Conservation (phyloP, 441 rosid species). For the Populus tomentosa region DNA sequence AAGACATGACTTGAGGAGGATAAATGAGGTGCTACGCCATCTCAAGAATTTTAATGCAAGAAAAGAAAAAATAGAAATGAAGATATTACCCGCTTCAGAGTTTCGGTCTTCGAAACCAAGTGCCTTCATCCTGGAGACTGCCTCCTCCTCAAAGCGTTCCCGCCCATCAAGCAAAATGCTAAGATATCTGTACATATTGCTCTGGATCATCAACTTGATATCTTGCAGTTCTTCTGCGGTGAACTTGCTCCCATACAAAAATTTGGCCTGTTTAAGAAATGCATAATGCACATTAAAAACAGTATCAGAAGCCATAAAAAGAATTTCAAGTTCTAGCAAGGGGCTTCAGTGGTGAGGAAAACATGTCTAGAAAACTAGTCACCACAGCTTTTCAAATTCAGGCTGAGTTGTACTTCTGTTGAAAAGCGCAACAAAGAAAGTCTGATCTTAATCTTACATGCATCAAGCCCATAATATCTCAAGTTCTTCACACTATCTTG, state of each 20-base stretch:
- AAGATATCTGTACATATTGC: conserved; percentile 95
- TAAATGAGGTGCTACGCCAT: neutral
- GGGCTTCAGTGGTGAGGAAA: neutral
- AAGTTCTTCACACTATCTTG: neutral
- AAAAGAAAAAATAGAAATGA: neutral
- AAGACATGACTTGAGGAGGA: neutral
- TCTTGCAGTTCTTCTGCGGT: conserved; percentile 77
- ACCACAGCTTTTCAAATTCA: neutral
- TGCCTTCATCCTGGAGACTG: conserved; percentile 43
- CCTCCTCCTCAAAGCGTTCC: conserved; percentile 99
- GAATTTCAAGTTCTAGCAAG: neutral
- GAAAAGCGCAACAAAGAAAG: neutral
- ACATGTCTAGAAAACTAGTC: neutral
- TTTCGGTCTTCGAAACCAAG: conserved; percentile 39
- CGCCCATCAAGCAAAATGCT: conserved; percentile 96
- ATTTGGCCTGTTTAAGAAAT: conserved; percentile 65
- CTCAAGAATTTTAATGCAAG: neutral
- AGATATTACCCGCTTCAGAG: conserved; percentile 46
- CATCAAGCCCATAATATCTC: neutral
- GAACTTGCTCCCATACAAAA: conserved; percentile 94
- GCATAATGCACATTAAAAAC: conserved; percentile 15
- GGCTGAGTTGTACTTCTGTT: neutral
- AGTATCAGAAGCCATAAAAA: neutral
- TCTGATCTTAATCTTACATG: neutral
- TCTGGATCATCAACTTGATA: conserved; percentile 96